These are phyloP conservation scores for Pichia exigua DNA, from an alignment of 805 yeast genomes.

Conservation along the genomic window DNA sequence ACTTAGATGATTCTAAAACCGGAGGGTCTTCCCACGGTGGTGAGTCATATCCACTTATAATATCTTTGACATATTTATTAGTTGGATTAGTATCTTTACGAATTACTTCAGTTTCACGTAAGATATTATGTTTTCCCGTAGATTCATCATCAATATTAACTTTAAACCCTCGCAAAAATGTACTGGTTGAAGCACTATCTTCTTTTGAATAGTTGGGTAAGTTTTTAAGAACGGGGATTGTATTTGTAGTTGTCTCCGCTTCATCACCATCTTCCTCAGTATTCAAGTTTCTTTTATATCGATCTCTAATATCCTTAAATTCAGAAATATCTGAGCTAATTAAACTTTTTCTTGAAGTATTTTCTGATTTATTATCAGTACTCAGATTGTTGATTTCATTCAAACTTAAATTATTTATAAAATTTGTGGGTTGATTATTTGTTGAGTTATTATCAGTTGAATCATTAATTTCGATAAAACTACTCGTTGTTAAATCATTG, in stretches of 20 bases:
- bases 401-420: background rate
- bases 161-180: background rate
- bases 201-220: background rate
- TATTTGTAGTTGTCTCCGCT: background rate
- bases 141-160: slow-evolving; percentile 10
- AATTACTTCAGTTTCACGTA: background rate
- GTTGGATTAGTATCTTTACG: background rate
- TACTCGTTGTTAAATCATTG: background rate
- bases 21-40: slow-evolving; percentile 30
- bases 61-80: slow-evolving; percentile 8
- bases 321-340: slow-evolving; percentile 4
- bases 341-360: background rate
- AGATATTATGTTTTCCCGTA: background rate
- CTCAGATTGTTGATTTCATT: background rate
- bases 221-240: background rate
- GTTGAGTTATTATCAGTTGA: background rate
- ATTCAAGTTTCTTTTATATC: slow-evolving; percentile 12
- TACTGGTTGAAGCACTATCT: background rate
- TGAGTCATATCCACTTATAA: slow-evolving; percentile 23
- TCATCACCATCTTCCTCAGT: background rate
- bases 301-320: slow-evolving; percentile 4
- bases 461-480: background rate
- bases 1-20: slow-evolving; percentile 19
- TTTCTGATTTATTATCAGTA: background rate
- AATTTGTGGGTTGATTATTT: background rate